phyloP scores from a whole-genome alignment of 192 early-diverging fungal species.

The Dissophora ornata region DNA sequence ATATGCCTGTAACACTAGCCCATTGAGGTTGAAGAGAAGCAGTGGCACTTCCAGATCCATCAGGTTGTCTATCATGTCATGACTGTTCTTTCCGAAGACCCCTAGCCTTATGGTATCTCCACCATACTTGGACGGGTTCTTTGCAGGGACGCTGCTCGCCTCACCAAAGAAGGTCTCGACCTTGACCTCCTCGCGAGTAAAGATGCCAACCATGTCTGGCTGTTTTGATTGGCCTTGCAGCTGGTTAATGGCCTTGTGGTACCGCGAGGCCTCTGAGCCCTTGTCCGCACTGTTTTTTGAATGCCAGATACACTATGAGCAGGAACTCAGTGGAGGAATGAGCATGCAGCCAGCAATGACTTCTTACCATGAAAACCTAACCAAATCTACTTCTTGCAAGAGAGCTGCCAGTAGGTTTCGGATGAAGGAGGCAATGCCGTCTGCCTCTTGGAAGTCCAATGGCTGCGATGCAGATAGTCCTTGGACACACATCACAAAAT shows the following conservation, averaged over 20 bases:
- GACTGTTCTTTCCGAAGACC: slow-evolving; percentile 39
- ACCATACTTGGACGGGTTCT: slow-evolving; percentile 32
- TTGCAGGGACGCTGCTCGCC: slow-evolving; percentile 37
- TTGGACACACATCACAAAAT: slow-evolving; percentile 36
- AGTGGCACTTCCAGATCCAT: slow-evolving; percentile 29
- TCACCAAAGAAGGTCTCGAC: slow-evolving; percentile 40
- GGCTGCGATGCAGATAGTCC: slow-evolving; percentile 42
- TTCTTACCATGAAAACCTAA: slow-evolving; percentile 46
- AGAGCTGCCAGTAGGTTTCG: slow-evolving; percentile 32
- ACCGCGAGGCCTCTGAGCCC: slow-evolving; percentile 32
- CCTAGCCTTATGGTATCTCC: slow-evolving; percentile 37
- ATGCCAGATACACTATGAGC: slow-evolving; percentile 32
- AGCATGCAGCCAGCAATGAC: slow-evolving; percentile 15
- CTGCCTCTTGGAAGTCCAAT: slow-evolving; percentile 42
- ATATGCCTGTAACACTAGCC: slow-evolving; percentile 32
- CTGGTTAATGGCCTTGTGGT: slow-evolving; percentile 40
- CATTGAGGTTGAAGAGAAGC: slow-evolving; percentile 44
- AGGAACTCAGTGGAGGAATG: slow-evolving; percentile 13
- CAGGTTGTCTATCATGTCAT: slow-evolving; percentile 43
- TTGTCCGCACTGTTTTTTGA: slow-evolving; percentile 32
- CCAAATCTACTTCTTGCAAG: slow-evolving; percentile 46
- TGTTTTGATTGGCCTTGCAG: slow-evolving; percentile 34
- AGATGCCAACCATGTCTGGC: slow-evolving; percentile 33
- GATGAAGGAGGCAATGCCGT: slow-evolving; percentile 45
- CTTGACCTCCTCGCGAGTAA: slow-evolving; percentile 33